phyloP scores from a whole-genome alignment of 768 basidiomycete species.

The Serendipita sp. region DNA sequence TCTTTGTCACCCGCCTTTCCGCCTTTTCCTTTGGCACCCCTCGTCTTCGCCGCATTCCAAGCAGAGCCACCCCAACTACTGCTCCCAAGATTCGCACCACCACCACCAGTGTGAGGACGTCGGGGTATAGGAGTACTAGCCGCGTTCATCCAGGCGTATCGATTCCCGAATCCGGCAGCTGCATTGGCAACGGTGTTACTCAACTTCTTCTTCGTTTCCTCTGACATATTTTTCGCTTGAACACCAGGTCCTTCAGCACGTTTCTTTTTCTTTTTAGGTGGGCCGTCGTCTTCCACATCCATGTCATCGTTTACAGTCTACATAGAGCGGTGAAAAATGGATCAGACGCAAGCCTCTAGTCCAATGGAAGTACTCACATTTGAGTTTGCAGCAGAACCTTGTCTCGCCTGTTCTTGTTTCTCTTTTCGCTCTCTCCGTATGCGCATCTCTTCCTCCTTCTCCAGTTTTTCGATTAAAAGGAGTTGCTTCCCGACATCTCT shows the following conservation, averaged over 20 bases:
- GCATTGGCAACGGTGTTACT: conserved; percentile 79
- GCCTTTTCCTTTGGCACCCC: conserved; percentile 5
- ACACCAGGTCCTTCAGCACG: conserved; percentile 75
- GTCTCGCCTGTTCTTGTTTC: conserved; percentile 48
- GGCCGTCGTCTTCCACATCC: conserved; percentile 21
- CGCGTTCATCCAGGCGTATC: conserved; percentile 81
- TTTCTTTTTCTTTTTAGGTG: conserved; percentile 57
- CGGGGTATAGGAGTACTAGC: conserved; percentile 19
- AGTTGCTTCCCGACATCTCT: conserved; percentile 69
- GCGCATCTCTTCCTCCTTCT: conserved; percentile 70
- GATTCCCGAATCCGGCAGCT: conserved; percentile 61
- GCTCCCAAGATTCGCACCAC: not conserved
- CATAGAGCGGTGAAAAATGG: conserved; percentile 26
- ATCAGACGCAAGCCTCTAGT: conserved; percentile 21
- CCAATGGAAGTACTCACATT: not conserved
- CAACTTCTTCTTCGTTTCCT: conserved; percentile 84
- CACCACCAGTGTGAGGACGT: not conserved
- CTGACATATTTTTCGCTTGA: conserved; percentile 77
- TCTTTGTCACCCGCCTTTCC: conserved; percentile 39
- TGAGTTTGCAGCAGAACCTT: conserved; percentile 25
- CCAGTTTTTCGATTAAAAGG: conserved; percentile 53
- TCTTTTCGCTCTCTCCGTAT: conserved; percentile 65
- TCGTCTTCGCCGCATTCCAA: not conserved
- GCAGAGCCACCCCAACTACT: not conserved
- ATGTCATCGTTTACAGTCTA: conserved; percentile 28